phyloP scores from a whole-genome alignment of 1,284 basidiomycete species.

The Tremellales sp. region DNA sequence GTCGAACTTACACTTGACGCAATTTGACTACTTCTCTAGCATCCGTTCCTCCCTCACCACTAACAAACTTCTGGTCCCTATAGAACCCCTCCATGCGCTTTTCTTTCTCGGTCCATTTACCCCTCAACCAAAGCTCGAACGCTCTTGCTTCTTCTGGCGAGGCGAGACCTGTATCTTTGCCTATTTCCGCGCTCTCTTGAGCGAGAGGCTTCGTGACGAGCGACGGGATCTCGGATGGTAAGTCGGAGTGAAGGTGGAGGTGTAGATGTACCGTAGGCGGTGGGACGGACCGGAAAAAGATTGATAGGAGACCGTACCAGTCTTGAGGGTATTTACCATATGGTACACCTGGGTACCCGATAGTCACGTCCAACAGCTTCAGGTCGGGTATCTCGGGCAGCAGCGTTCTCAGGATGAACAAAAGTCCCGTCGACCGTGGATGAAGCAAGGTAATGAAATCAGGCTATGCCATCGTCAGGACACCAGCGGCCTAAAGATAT shows the following conservation, averaged over 20 bases:
- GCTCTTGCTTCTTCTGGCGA: conserved; percentile 61
- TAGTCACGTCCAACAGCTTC: conserved; percentile 79
- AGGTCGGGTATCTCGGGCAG: conserved; percentile 70
- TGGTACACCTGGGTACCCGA: conserved; percentile 76
- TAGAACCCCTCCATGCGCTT: conserved; percentile 63
- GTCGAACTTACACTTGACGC: conserved; percentile 30
- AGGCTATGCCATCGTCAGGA: conserved; percentile 51
- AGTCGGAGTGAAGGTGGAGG: conserved; percentile 64
- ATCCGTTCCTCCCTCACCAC: conserved; percentile 5
- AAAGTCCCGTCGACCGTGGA: conserved; percentile 84
- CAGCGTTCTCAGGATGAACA: conserved; percentile 77
- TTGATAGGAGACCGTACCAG: conserved; percentile 68
- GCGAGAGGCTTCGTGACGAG: conserved; percentile 17
- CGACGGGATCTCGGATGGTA: conserved; percentile 43
- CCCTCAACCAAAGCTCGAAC: conserved; percentile 80
- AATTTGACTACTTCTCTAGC: conserved; percentile 25
- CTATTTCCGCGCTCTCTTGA: not conserved
- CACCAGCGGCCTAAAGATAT: not conserved
- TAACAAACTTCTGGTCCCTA: conserved; percentile 23
- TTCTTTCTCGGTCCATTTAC: conserved; percentile 82
- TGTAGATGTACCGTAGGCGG: conserved; percentile 87
- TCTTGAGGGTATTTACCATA: conserved; percentile 48
- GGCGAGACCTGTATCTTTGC: conserved; percentile 42
- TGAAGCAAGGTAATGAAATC: conserved; percentile 77
- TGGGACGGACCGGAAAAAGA: conserved; percentile 75